Evolutionary conservation across 768 basidiomycete species (phyloP), one percentile per base, ranked within the genome.

Genomic region (Amanita exitialis): DNA sequence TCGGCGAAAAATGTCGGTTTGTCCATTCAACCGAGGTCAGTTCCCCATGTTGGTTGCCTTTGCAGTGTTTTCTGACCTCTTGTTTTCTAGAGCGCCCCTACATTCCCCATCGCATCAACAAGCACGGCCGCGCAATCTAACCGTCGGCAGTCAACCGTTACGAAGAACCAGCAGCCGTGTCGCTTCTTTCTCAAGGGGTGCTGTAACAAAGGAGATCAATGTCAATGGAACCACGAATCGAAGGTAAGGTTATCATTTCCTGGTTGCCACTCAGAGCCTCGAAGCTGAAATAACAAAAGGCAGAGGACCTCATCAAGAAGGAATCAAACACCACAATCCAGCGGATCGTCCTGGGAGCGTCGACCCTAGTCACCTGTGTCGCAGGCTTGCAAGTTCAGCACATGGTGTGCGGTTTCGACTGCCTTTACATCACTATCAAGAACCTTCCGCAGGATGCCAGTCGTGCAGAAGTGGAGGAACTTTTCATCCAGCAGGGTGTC

Each of bases 371-470:
- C 12, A 75, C 76, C 2, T 80, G 67, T 37, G 66, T 65, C 27
- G 73, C 77, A 4, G 80, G 80, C 5, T 57, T 78, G 30, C 63
- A 71, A n/a, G 64, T 82, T 32, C 61, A 61, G 35, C 60, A 65
- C 32, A 54, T 79, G 25, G 60, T 77, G 23, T 66, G 73, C 15
- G 79, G 78, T 3, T 80, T 78, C 54, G 77, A 82, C 35, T 71
- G 74, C 4, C 77, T 75, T 56, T 67, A 67, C 10, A 59, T 82
- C 25, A 70, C 60, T 1, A 62, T 82, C 41, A 67, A 63, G 46
- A 72, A 73, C 49, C 64, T 82, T 28, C 76, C 79, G 0, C 45
- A 52, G n/a, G 62, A 74, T 30, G 67, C 66, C 3, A 69, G 61
- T 34, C 61, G 59, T 4, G 53, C 62, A 2, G 75, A 80, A 41